Percentiles rank a stretch among this genome's conserved stretches.
phyloP scores from a whole-genome alignment of 2,329 filamentous ascomycete species.

The Sclerotinia nivalis region DNA sequence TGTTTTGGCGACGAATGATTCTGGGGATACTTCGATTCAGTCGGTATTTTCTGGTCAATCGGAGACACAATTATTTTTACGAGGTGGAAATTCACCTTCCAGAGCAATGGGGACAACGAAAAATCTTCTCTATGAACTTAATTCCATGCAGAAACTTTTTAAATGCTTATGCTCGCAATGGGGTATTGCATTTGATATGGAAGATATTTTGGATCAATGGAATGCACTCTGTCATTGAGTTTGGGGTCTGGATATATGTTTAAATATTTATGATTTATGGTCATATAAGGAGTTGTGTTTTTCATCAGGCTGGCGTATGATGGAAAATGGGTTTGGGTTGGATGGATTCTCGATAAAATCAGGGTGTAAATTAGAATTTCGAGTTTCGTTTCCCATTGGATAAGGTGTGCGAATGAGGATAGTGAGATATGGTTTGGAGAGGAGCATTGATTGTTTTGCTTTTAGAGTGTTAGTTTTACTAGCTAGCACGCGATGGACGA shows the following conservation, averaged over 20 bases:
- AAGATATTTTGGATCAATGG: slow-evolving; percentile 47
- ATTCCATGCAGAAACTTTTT: slow-evolving; percentile 50
- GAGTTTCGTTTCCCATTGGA: background rate
- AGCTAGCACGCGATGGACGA: no score
- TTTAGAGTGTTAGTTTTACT: background rate
- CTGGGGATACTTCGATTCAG: slow-evolving; percentile 48
- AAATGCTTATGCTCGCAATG: slow-evolving; percentile 48
- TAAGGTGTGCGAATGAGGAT: background rate
- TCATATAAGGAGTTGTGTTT: background rate
- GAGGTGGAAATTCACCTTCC: slow-evolving; percentile 35
- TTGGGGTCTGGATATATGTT: background rate
- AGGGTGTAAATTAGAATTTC: background rate
- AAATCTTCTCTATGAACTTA: slow-evolving; percentile 50
- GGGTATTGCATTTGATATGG: slow-evolving; percentile 50
- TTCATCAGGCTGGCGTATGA: background rate
- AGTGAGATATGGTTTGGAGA: background rate
- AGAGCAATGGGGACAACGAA: slow-evolving; percentile 38
- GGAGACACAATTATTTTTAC: slow-evolving; percentile 45
- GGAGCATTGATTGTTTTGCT: background rate
- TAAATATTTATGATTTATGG: background rate
- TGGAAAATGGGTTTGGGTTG: background rate
- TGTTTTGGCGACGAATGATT: slow-evolving; percentile 40
- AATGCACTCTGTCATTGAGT: slow-evolving; percentile 46
- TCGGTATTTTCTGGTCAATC: slow-evolving; percentile 60
- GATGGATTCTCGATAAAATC: background rate